phyloP scores from a whole-genome alignment of 2,329 filamentous ascomycete genomes.

The Cadophora sp. region DNA sequence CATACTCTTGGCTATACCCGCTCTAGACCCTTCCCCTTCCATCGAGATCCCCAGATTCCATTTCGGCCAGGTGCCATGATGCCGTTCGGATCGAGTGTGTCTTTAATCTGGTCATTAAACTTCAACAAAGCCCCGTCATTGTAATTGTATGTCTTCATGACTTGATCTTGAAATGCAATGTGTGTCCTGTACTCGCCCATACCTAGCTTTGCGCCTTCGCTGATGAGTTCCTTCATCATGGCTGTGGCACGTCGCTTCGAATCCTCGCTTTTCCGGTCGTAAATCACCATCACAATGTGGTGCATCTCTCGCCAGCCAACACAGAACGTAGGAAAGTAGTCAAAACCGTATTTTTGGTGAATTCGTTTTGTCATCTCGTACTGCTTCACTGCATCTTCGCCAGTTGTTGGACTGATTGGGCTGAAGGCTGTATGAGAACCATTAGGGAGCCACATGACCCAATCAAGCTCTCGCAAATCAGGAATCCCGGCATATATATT shows the following conservation, averaged over 20 bases:
- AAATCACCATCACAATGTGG: slow-evolving; percentile 49
- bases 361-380: slow-evolving; percentile 49
- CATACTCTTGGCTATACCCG: neutral
- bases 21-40: slow-evolving; percentile 4
- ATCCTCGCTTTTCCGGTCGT: slow-evolving; percentile 37
- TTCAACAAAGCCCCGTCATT: slow-evolving; percentile 11
- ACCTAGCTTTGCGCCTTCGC: slow-evolving; percentile 43
- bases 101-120: slow-evolving; percentile 5
- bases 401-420: slow-evolving; percentile 56
- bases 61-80: slow-evolving; percentile 6
- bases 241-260: slow-evolving; percentile 47
- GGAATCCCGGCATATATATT: slow-evolving; percentile 38
- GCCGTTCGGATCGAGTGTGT: neutral
- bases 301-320: slow-evolving; percentile 60
- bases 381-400: slow-evolving; percentile 52
- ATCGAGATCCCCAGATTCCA: slow-evolving; percentile 5
- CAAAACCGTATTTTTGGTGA: slow-evolving; percentile 52
- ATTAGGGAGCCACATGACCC: slow-evolving; percentile 27
- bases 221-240: slow-evolving; percentile 47
- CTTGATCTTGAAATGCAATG: slow-evolving; percentile 6
- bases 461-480: slow-evolving; percentile 36
- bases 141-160: slow-evolving; percentile 12
- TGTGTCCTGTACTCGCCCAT: slow-evolving; percentile 9
- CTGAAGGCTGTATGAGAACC: slow-evolving; percentile 46
- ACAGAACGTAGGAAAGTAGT: slow-evolving; percentile 57